Evolutionary conservation across 2,329 filamentous ascomycete genomes (phyloP), one percentile per base, ranked within the genome.

Genomic region (Thermoascus crustaceus): DNA sequence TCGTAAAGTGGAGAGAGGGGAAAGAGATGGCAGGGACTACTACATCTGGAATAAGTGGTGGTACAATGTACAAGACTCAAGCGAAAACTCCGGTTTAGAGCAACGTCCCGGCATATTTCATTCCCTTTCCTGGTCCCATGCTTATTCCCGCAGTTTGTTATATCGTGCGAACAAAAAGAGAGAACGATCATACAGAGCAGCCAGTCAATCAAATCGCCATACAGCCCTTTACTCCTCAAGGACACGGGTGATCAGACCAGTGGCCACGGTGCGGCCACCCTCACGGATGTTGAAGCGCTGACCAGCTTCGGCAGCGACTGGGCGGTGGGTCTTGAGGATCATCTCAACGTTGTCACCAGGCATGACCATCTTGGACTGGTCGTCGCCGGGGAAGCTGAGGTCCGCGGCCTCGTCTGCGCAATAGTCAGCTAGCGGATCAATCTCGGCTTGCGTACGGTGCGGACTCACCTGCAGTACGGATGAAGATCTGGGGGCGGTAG

Each of bases 321-420:
- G 85, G 66, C 83, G 72, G 67, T 86, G 78, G 58, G 94, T 80
- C 54, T 82, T 78, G 62, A 87, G 83, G 47, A 91, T 71, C 88
- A 98, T 95, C 75, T 98, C 91, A 49, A 94, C 79, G 68, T 98
- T 98, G 76, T 98, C 91, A 64, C 91, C 91, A 34, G 91, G 91
- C 87, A 94, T 93, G 66, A 95, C 81, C 72, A 87, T 83, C 74
- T 85, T 88, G 64, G 68, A 69, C 45, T 72, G 66, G 52, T 89
- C 81, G 63, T 82, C 80, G 44, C 91, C 88, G 36, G 88, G 86
- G 81, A 89, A 95, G 60, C 73, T 78, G 53, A 98, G 76, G 39
- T 81, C 73, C 55, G 84, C 82, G 38, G 78, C 70, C 63, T 81
- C 78, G 54, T 82, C 76, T 67, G 37, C 10, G 27, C 33, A 30